Conservation (phyloP, 139 green algal genomes). For the Spirogloea muscicola region DNA sequence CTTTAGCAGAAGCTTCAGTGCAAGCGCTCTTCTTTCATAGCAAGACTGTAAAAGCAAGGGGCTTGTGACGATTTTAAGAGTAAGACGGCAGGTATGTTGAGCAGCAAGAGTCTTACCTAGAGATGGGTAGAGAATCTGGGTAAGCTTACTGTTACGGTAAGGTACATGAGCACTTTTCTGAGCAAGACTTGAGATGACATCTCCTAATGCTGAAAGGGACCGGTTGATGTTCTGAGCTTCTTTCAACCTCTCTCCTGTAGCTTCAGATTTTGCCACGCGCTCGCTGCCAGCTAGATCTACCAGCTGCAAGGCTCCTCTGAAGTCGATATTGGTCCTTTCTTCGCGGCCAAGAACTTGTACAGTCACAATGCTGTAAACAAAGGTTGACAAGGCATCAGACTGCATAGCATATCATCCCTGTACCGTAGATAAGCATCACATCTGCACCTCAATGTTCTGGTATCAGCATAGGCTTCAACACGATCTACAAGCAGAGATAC, state of each 20-base stretch:
- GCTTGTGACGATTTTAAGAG: background rate
- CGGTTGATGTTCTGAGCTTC: constrained; percentile 86
- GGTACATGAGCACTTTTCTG: constrained; percentile 66
- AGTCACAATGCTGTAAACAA: no score
- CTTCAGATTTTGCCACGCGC: constrained; percentile 54
- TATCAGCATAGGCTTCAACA: no score
- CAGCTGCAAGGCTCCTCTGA: constrained; percentile 74
- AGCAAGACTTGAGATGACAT: constrained; percentile 61
- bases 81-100: background rate
- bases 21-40: no score
- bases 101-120: constrained; percentile 11
- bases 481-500: no score
- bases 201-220: constrained; percentile 66
- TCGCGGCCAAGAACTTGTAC: no score
- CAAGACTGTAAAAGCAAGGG: no score
- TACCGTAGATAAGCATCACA: no score
- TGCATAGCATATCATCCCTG: no score
- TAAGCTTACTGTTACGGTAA: constrained; percentile 92
- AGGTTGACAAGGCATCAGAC: no score
- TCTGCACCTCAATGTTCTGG: no score
- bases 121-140: constrained; percentile 60
- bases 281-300: constrained; percentile 74
- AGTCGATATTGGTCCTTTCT: no score
- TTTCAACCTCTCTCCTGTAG: constrained; percentile 56
- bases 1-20: no score